Percentiles rank a stretch among this genome's conserved stretches.
Evolutionary conservation across 352 stramenopile genomes (phyloP).

Genomic region (Hyaloperonospora arabidopsidis): DNA sequence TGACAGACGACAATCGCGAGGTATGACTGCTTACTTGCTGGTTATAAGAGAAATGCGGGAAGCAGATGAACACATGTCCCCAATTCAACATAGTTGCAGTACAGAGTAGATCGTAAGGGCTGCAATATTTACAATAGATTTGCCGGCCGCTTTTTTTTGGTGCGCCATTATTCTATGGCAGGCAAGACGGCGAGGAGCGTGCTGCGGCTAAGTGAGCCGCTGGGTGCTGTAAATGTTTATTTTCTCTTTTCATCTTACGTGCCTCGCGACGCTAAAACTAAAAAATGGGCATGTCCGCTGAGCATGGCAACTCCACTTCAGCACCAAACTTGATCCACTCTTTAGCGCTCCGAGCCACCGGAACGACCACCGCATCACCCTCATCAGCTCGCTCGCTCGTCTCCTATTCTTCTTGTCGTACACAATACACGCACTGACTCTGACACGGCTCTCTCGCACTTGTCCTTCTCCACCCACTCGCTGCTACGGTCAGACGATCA

Average conservation of each 20-base stretch:
- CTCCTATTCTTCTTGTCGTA: constrained; percentile 24
- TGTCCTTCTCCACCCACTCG: constrained; percentile 21
- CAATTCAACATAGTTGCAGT: no score
- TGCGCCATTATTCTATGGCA: background rate
- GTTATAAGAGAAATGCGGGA: no score
- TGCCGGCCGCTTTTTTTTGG: no score
- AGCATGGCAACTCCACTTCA: constrained; percentile 13
- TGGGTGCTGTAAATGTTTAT: constrained; percentile 23
- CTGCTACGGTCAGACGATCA: constrained; percentile 8
- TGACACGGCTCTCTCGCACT: constrained; percentile 33
- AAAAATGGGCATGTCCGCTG: constrained; percentile 24
- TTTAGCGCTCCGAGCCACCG: background rate
- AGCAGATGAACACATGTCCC: no score
- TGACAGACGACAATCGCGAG: no score
- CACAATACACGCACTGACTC: constrained; percentile 29
- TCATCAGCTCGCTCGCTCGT: constrained; percentile 17
- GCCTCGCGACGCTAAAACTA: constrained; percentile 28
- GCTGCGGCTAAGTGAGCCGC: constrained; percentile 3
- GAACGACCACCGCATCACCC: constrained; percentile 1
- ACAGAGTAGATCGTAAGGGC: no score
- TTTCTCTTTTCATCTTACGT: constrained; percentile 29
- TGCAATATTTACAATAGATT: no score
- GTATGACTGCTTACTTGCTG: no score
- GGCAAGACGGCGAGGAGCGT: background rate
- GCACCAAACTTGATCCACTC: constrained; percentile 12